These are phyloP conservation scores for Ascochyta lentis DNA, from an alignment of 2,329 filamentous ascomycete species.

Conservation along the genomic window DNA sequence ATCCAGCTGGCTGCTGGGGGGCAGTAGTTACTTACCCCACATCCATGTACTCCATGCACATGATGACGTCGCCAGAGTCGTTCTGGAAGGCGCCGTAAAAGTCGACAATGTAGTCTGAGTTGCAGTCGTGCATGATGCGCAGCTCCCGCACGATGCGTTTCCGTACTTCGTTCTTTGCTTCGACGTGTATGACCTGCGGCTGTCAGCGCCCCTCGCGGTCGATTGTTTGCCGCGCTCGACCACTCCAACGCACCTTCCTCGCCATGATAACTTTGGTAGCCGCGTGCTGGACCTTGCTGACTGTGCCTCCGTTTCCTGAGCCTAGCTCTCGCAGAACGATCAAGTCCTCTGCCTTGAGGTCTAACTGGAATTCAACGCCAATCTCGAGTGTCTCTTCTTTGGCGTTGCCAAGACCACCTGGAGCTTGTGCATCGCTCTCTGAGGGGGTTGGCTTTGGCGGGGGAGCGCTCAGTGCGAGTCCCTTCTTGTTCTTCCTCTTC, in stretches of 20 bases:
- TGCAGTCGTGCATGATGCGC: conserved; percentile 98
- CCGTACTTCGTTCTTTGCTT: conserved; percentile 95
- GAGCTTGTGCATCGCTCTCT: conserved; percentile 70
- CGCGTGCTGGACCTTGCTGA: conserved; percentile 96
- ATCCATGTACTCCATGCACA: conserved; percentile 99
- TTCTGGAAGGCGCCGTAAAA: conserved; percentile 98
- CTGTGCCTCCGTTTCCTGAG: conserved; percentile 94
- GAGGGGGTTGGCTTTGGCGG: conserved; percentile 75
- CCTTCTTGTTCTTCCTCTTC: conserved; percentile 99
- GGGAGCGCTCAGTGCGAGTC: conserved; percentile 82
- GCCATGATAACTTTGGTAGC: conserved; percentile 97
- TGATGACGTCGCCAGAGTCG: conserved; percentile 95
- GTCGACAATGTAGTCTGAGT: conserved; percentile 94
- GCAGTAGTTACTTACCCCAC: conserved; percentile 74
- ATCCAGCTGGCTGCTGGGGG: conserved; percentile 1
- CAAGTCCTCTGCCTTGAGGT: conserved; percentile 89
- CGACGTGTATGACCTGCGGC: conserved; percentile 91
- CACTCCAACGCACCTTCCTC: conserved; percentile 73
- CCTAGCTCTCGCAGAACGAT: conserved; percentile 94
- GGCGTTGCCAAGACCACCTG: conserved; percentile 64
- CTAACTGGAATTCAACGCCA: conserved; percentile 94
- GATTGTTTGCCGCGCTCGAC: neutral
- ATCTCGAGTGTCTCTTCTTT: conserved; percentile 86
- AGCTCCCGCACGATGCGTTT: conserved; percentile 97
- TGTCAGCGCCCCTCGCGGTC: conserved; percentile 17